These are phyloP conservation scores for Bretziella fagacearum DNA, from an alignment of 2,329 filamentous ascomycete species.

Conservation along the genomic window DNA sequence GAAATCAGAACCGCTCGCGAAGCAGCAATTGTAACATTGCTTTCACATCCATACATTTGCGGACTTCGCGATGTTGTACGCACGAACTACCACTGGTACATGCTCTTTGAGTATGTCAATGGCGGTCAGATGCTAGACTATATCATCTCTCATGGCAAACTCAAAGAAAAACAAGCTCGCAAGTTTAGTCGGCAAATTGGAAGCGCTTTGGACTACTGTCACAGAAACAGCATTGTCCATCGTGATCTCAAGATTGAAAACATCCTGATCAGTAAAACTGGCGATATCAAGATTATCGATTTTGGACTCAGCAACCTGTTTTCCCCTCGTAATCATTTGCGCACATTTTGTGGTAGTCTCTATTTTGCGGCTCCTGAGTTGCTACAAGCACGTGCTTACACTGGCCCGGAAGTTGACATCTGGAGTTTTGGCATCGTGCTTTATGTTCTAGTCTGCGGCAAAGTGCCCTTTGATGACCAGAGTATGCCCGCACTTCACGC, in stretches of 20 bases:
- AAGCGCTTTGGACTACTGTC: constrained; percentile 90
- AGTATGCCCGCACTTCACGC: constrained; percentile 97
- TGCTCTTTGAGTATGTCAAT: constrained; percentile 98
- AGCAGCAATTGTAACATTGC: constrained; percentile 84
- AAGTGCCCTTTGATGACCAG: constrained; percentile 96
- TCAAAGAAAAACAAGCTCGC: constrained; percentile 95
- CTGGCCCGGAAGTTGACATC: constrained; percentile 87
- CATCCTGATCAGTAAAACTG: constrained; percentile 96
- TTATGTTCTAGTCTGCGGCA: constrained; percentile 91
- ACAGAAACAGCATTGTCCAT: constrained; percentile 95
- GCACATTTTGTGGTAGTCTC: constrained; percentile 93
- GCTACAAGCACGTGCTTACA: constrained; percentile 84
- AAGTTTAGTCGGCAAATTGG: constrained; percentile 97
- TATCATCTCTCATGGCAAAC: constrained; percentile 91
- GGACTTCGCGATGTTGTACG: constrained; percentile 88
- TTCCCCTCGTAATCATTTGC: constrained; percentile 65
- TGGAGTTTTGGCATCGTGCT: constrained; percentile 99
- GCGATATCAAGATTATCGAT: constrained; percentile 98
- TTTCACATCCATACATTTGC: constrained; percentile 91
- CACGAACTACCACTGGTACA: constrained; percentile 98
- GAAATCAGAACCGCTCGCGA: constrained; percentile 90
- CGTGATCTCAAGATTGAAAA: constrained; percentile 98
- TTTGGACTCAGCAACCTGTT: constrained; percentile 96
- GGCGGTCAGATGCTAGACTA: constrained; percentile 99
- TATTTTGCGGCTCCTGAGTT: constrained; percentile 96